Base-by-base conservation (phyloP, 2,329 filamentous ascomycete genomes). In the Claviceps fusiformis region DNA sequence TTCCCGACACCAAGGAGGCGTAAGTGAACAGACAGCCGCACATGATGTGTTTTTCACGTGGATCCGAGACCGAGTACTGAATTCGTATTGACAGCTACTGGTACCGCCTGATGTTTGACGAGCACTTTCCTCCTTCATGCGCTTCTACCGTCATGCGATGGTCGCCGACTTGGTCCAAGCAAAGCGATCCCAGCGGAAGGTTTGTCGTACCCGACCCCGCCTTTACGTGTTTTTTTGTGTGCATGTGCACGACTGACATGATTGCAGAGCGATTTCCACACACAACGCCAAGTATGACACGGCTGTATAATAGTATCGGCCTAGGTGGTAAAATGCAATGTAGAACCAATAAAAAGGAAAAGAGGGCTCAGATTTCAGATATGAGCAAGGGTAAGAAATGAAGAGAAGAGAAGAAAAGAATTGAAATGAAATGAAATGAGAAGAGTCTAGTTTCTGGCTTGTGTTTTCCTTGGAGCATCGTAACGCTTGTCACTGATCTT, bases 21-120 rank as follows among this genome's bases (percentile, higher is more conserved):
- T 91, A 82, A 64, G 82, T 62, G 19, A 19, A 19, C 19, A 1
- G 19, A 31, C 31, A 4, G 39, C 9, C 10, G 15, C 13, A 15
- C 24, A 6, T 9, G 6, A 46, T 24, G 27, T 27, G n/a, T 0
- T 6, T 11, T 13, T 17, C 2, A 33, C 2, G 31, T 33, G 5
- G 5, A 33, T 35, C 10, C 13, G 17, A 19, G 9, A 19, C 46
- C 35, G 45, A 31, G 35, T 27, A 49, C 44, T 54, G 8, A 54
- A 54, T 19, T 17, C 15, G 24, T 49, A 35, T 48, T 17, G 27
- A 48, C 15, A 86, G 83, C 50, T 95, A 95, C 79, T 98, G 93
- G 93, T 98, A 98, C 76, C 86, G 93, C 65, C 80, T 76, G 70
- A 97, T 98, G 92, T 98, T 97, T 69, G 93, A 98, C 71, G 92